These are phyloP conservation scores for Castanea crenata DNA, from an alignment of 306 rosid species.

Conservation along the genomic window DNA sequence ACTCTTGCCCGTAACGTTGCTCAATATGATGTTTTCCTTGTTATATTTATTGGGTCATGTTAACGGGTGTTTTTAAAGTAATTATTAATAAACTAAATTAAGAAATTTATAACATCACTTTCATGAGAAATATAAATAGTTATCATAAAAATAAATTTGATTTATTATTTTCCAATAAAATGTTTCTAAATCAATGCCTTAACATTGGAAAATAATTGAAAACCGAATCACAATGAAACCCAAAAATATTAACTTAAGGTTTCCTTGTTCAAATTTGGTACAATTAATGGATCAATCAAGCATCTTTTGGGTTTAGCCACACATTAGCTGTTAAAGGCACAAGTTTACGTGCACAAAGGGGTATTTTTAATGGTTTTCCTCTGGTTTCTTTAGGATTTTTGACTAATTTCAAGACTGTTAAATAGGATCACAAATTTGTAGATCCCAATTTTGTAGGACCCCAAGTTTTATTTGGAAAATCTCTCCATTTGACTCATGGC, in stretches of 20 bases:
- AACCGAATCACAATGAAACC: not conserved
- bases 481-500: not conserved
- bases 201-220: no score
- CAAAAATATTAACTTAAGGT: not conserved
- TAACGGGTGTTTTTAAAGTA: rapidly evolving
- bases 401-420: not conserved
- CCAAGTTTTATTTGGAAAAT: constrained; percentile 4
- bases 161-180: no score
- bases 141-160: no score
- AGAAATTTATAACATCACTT: no score
- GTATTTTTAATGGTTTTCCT: not conserved
- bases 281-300: not conserved
- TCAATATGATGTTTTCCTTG: no score
- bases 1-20: no score
- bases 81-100: no score
- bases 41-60: no score
- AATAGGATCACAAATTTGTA: not conserved
- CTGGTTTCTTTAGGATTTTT: not conserved
- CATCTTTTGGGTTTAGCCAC: not conserved
- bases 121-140: no score
- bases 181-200: no score
- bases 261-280: constrained; percentile 1
- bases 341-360: not conserved
- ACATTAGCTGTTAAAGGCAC: not conserved
- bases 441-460: constrained; percentile 20